phyloP scores from a whole-genome alignment of 441 rosid genomes.

The Macaranga tanarius region DNA sequence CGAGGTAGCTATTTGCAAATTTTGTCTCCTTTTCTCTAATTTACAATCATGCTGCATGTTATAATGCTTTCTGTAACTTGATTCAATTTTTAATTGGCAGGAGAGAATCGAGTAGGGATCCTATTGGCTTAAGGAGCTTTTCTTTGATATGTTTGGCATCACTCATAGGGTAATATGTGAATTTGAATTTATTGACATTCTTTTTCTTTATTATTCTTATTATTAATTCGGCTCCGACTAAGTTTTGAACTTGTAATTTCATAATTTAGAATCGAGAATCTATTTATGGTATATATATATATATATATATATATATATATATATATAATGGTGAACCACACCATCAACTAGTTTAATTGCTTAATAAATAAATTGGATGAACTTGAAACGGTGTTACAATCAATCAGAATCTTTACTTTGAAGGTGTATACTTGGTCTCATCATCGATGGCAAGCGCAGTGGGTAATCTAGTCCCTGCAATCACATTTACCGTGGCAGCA shows the following conservation, averaged over 20 bases:
- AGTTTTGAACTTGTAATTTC: not conserved
- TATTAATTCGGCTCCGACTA: no score
- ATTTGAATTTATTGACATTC: not conserved
- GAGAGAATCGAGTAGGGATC: conserved; percentile 21
- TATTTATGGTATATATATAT: no score
- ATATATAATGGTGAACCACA: no score
- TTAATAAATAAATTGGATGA: not conserved
- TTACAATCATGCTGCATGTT: not conserved
- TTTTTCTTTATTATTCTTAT: no score
- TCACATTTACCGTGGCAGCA: conserved; percentile 51
- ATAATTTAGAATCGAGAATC: no score
- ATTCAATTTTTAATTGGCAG: conserved; percentile 13
- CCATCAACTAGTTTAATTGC: not conserved
- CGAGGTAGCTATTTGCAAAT: conserved; percentile 21
- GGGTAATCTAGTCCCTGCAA: conserved; percentile 48
- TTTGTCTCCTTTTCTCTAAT: not conserved
- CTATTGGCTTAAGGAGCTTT: conserved; percentile 43
- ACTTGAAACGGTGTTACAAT: conserved; percentile 34
- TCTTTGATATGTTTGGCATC: conserved; percentile 45
- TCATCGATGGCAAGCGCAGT: conserved; percentile 55
- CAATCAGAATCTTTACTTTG: conserved; percentile 47
- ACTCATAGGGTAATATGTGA: conserved; percentile 43
- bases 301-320: no score
- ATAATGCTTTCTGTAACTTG: no score
- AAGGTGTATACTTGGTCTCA: conserved; percentile 51